A percentile compares a stretch with the other conserved stretches of the same genome.
Conservation (phyloP, 2,329 filamentous ascomycete genomes). For the Alternaria triticina region DNA sequence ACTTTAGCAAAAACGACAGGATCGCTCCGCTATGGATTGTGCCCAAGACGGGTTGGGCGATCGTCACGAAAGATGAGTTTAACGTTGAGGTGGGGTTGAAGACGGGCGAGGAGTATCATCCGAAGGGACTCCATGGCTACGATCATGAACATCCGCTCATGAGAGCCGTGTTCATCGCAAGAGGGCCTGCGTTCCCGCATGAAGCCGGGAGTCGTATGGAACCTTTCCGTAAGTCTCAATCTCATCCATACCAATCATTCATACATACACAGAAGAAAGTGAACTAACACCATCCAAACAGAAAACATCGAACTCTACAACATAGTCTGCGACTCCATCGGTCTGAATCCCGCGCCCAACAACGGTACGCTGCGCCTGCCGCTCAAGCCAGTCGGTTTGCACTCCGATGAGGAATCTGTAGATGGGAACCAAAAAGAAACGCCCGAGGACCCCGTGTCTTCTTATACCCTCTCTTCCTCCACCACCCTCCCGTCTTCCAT, state of each 20-base stretch:
- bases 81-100: constrained; percentile 71
- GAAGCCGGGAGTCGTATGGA: constrained; percentile 78
- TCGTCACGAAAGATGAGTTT: constrained; percentile 81
- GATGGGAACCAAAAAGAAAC: constrained; percentile 48
- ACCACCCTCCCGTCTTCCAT: constrained; percentile 6
- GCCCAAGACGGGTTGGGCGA: constrained; percentile 89
- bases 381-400: constrained; percentile 67
- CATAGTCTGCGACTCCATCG: constrained; percentile 86
- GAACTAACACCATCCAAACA: constrained; percentile 50
- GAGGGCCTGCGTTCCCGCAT: constrained; percentile 91
- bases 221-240: constrained; percentile 75
- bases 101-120: constrained; percentile 73
- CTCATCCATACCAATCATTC: neutral
- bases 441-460: constrained; percentile 59
- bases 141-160: constrained; percentile 94
- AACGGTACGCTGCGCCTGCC: constrained; percentile 86
- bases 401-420: constrained; percentile 58
- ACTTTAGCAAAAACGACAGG: constrained; percentile 84
- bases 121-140: constrained; percentile 88
- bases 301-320: constrained; percentile 97
- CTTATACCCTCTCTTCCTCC: constrained; percentile 6
- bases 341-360: constrained; percentile 75
- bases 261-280: neutral
- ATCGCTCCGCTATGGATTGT: constrained; percentile 97
- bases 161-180: constrained; percentile 92